These are phyloP conservation scores for Termitomyces sp. DNA, from an alignment of 768 basidiomycete species.

Conservation along the genomic window DNA sequence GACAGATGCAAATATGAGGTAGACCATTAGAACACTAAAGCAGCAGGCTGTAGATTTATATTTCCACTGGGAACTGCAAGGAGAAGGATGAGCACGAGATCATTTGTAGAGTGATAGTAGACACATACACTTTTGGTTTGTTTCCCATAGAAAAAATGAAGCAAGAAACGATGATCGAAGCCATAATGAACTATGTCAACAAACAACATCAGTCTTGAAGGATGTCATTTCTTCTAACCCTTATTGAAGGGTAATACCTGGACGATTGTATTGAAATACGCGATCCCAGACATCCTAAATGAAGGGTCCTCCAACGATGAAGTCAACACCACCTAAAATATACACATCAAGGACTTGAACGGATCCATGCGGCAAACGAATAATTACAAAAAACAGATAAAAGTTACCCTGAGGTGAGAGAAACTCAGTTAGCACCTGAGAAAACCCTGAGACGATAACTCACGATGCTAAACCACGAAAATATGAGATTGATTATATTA, in stretches of 20 bases:
- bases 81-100: background rate
- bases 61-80: constrained; percentile 68
- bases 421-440: background rate
- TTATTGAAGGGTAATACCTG: constrained; percentile 44
- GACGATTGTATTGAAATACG: constrained; percentile 67
- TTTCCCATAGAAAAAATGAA: constrained; percentile 98
- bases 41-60: constrained; percentile 76
- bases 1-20: constrained; percentile 81
- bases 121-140: constrained; percentile 71
- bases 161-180: constrained; percentile 78
- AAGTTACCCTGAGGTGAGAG: constrained; percentile 70
- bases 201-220: background rate
- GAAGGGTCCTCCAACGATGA: constrained; percentile 76
- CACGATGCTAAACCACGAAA: constrained; percentile 92
- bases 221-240: background rate
- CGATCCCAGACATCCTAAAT: constrained; percentile 60
- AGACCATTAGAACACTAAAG: constrained; percentile 74
- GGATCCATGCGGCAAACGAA: background rate
- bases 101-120: background rate
- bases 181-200: constrained; percentile 64
- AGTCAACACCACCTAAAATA: constrained; percentile 71
- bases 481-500: constrained; percentile 81
- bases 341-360: background rate
- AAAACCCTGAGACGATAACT: constrained; percentile 22
- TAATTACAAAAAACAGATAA: constrained; percentile 86